These are phyloP conservation scores for Cryptococcus deneoformans DNA, from an alignment of 1,284 basidiomycete species.

Conservation along the genomic window DNA sequence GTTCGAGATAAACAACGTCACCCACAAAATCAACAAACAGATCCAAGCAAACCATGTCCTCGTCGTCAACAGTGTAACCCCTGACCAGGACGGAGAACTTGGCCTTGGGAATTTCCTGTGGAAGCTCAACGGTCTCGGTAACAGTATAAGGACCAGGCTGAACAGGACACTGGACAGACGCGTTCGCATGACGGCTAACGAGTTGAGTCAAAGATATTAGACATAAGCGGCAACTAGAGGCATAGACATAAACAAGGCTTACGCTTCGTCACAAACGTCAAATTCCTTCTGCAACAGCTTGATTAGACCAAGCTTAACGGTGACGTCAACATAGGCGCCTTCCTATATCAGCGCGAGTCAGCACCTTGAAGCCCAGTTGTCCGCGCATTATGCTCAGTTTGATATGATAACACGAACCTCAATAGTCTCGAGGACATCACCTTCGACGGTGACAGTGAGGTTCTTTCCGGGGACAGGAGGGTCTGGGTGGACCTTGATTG, in stretches of 20 bases:
- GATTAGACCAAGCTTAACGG: conserved; percentile 82
- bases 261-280: conserved; percentile 83
- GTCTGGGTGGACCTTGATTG: conserved; percentile 68
- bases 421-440: conserved; percentile 59
- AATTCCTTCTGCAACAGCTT: conserved; percentile 77
- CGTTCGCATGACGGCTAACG: conserved; percentile 28
- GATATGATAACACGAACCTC: conserved; percentile 55
- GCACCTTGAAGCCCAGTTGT: neutral
- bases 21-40: conserved; percentile 61
- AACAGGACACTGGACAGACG: conserved; percentile 53
- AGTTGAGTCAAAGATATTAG: neutral
- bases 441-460: conserved; percentile 74
- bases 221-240: neutral
- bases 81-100: conserved; percentile 75
- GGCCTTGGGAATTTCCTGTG: conserved; percentile 85
- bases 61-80: conserved; percentile 74
- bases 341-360: conserved; percentile 57
- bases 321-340: conserved; percentile 83
- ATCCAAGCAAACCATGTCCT: conserved; percentile 75
- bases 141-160: conserved; percentile 66
- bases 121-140: conserved; percentile 73
- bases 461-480: conserved; percentile 79
- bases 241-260: conserved; percentile 57
- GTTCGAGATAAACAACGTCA: neutral
- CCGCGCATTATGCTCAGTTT: no score